A percentile compares a stretch with the other conserved stretches of the same genome.
Evolutionary conservation across 176 grass and related monocot species (phyloP).

Genomic region (Saccharum spontaneum): DNA sequence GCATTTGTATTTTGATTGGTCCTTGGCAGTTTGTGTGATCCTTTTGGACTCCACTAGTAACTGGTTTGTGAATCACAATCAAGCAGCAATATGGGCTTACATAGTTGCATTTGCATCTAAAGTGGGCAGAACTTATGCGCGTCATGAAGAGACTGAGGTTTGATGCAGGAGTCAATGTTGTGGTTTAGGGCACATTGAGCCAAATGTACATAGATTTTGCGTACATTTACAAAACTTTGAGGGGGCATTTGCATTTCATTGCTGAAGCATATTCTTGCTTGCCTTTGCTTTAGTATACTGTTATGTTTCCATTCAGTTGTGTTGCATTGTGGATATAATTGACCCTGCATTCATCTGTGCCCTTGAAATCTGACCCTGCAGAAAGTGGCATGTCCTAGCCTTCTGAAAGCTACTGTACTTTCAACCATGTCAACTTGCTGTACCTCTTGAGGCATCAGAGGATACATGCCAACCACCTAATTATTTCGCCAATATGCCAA

Average conservation of each 20-base stretch:
- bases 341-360: background rate
- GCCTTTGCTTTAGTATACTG: background rate
- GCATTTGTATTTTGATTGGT: background rate
- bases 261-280: background rate
- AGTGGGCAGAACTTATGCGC: background rate
- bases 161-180: background rate
- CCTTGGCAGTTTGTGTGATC: background rate
- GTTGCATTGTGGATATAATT: background rate
- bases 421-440: constrained; percentile 30
- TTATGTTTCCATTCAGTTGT: background rate
- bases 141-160: background rate
- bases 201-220: background rate
- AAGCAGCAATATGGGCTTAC: background rate
- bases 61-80: background rate
- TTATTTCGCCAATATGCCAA: constrained; percentile 50
- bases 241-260: background rate
- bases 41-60: background rate
- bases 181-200: background rate
- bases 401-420: constrained; percentile 14
- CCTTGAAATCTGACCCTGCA: constrained; percentile 20
- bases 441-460: constrained; percentile 47
- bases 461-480: constrained; percentile 38
- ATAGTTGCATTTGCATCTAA: background rate
- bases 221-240: background rate
- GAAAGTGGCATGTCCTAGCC: constrained; percentile 15